Conservation (phyloP, 106 monocot genomes). For the Dioscorea alata region DNA sequence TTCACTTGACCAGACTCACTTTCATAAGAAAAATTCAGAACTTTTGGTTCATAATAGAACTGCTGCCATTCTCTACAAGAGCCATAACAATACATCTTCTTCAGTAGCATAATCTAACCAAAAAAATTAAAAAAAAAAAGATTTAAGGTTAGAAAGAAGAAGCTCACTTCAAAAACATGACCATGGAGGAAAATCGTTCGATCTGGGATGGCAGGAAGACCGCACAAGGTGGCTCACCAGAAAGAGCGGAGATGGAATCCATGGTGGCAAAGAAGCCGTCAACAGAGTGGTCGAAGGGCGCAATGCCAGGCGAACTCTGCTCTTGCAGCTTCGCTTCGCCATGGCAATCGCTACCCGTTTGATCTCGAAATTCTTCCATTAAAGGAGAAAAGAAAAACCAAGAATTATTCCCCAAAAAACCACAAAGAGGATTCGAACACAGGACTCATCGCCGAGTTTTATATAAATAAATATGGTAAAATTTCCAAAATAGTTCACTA, state of each 20-base stretch:
- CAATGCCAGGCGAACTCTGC: conserved; percentile 4
- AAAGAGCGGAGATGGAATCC: conserved; percentile 20
- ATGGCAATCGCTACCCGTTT: no score
- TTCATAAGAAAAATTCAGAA: conserved; percentile 38
- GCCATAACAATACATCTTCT: neutral
- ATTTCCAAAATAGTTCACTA: no score
- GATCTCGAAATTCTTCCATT: no score
- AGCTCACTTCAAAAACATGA: conserved; percentile 43
- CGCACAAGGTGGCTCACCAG: conserved; percentile 4
- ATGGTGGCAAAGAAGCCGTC: conserved; percentile 37
- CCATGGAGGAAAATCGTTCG: conserved; percentile 22
- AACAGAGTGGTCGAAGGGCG: conserved; percentile 36
- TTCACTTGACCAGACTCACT: conserved; percentile 9
- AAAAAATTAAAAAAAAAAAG: neutral
- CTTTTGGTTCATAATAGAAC: conserved; percentile 52
- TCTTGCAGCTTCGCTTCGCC: neutral
- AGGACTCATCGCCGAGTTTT: no score
- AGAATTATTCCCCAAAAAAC: no score
- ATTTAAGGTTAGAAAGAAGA: neutral
- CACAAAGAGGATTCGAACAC: no score
- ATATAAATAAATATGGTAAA: no score
- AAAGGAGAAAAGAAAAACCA: no score
- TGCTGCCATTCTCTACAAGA: conserved; percentile 50
- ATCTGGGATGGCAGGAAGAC: conserved; percentile 21
- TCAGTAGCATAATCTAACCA: neutral